Conservation (phyloP, 495 filamentous ascomycete genomes). For the Glutinoglossum americanum region DNA sequence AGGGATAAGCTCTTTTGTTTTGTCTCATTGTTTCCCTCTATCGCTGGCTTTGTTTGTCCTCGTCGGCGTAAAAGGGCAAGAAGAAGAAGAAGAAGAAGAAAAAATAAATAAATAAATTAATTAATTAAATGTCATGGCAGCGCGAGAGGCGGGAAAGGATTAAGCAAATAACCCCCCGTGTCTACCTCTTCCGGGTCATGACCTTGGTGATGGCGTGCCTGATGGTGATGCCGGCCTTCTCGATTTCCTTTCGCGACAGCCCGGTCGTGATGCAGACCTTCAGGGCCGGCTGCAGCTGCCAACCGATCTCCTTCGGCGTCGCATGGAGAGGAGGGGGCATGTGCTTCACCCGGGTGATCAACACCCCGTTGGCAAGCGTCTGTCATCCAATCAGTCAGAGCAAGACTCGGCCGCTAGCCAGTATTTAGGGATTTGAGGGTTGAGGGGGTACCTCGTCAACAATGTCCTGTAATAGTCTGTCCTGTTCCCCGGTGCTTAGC, state of each 20-base stretch:
- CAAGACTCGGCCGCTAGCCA: not conserved
- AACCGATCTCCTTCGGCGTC: slow-evolving; percentile 36
- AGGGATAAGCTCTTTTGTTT: too few species aligned
- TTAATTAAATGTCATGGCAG: too few species aligned
- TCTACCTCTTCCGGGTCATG: slow-evolving; percentile 31
- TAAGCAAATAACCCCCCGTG: not conserved
- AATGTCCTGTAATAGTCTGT: slow-evolving; percentile 66
- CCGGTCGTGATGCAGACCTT: slow-evolving; percentile 82
- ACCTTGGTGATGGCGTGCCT: slow-evolving; percentile 90
- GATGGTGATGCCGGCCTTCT: slow-evolving; percentile 73
- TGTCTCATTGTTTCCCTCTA: not conserved
- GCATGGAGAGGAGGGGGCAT: slow-evolving; percentile 37
- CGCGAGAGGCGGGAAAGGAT: too few species aligned
- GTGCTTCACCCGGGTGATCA: slow-evolving; percentile 69
- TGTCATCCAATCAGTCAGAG: slow-evolving; percentile 10
- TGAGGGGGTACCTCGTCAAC: slow-evolving; percentile 61
- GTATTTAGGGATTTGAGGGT: not conserved
- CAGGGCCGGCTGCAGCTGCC: slow-evolving; percentile 49
- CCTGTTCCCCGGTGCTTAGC: slow-evolving; percentile 51
- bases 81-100: too few species aligned
- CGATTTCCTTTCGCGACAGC: slow-evolving; percentile 79
- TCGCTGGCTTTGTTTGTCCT: too few species aligned
- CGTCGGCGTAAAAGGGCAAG: too few species aligned
- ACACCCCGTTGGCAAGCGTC: slow-evolving; percentile 62
- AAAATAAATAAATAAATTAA: too few species aligned